Conservation (phyloP, 331 rosid species). For the Telfairia occidentalis region DNA sequence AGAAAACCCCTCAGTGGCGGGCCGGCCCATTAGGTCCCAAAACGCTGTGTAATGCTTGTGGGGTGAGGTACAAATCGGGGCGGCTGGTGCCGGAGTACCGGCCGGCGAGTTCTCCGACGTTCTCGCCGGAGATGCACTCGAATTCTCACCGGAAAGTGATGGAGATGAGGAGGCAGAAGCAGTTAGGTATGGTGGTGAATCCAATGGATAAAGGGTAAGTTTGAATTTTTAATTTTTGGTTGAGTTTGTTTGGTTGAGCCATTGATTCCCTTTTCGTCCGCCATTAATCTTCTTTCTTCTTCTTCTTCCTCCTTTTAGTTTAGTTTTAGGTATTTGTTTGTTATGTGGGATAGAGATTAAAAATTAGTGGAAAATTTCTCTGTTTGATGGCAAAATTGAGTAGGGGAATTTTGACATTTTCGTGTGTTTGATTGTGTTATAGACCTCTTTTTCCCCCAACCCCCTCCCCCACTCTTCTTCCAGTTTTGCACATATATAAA, state of each 20-base stretch:
- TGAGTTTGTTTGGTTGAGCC: conserved; percentile 1
- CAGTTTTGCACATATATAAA: not conserved
- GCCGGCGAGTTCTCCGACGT: conserved; percentile 59
- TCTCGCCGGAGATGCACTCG: conserved; percentile 46
- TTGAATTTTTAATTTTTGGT: conserved; percentile 13
- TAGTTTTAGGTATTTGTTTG: conserved; percentile 8
- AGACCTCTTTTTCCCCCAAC: not conserved
- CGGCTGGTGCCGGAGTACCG: conserved; percentile 68
- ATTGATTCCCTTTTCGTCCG: not conserved
- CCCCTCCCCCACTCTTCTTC: not conserved
- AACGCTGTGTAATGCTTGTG: conserved; percentile 81
- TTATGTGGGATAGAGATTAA: conserved; percentile 8
- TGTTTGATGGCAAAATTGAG: conserved; percentile 6
- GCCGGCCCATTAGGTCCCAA: conserved; percentile 74
- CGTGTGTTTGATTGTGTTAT: conserved; percentile 4
- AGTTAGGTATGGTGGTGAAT: conserved; percentile 24
- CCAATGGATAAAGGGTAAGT: conserved; percentile 30
- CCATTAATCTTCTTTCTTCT: not conserved
- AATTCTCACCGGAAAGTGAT: conserved; percentile 71
- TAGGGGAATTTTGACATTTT: conserved; percentile 16
- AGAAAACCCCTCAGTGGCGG: conserved; percentile 78
- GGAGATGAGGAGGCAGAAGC: conserved; percentile 68
- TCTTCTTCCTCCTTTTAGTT: not conserved
- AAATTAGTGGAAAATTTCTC: conserved; percentile 1
- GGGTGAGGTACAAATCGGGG: conserved; percentile 66